Base-by-base conservation (phyloP, 768 basidiomycete genomes). In the Xerocomellus chrysenteron region DNA sequence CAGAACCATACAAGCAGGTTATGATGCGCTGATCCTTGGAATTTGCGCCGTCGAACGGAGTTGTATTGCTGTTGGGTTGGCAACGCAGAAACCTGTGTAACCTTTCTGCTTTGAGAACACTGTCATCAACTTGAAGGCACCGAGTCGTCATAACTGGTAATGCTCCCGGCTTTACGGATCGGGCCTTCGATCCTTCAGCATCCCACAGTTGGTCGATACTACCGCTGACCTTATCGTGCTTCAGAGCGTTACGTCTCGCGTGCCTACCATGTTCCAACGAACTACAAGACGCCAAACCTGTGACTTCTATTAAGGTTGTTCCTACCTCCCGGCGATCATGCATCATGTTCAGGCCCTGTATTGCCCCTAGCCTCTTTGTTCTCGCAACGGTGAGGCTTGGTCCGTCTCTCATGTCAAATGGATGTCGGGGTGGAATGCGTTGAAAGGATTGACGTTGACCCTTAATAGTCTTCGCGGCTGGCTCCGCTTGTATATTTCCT, bases 1-100 rank as follows among this genome's bases (percentile, higher is more conserved):
- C 61, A 11, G 72, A 74, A 67, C 65, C 43, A 37, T 70, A 19
- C 66, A 58, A 43, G 54, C 57, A 60, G 74, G 0, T 19, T 77
- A 72, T 11, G 32, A 33, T 33, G 32, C 21, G 58, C 54, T 72
- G 44, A 45, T n/a, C 0, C 32, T 11, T 12, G 32, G 32, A 11
- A 11, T 35, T 13, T 14, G 14, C 19, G 58, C 55, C 10, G 58
- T 72, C 26, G 52, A 58, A 43, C 37, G 17, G 44, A 45, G 21
- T 1, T 71, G 65, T 14, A 35, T 13, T 14, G 35, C 13, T 14
- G 32, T 76, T 77, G 13, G 35, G 35, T 35, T 6, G 32, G 32
- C 11, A 33, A 33, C 32, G 1, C 32, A 33, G 11, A 12, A 12
- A 33, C 32, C 32, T 39, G 26, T 47, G 32, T 58, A 28, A 24